Conservation (phyloP, 345 rosid species). For the Jatropha curcas region DNA sequence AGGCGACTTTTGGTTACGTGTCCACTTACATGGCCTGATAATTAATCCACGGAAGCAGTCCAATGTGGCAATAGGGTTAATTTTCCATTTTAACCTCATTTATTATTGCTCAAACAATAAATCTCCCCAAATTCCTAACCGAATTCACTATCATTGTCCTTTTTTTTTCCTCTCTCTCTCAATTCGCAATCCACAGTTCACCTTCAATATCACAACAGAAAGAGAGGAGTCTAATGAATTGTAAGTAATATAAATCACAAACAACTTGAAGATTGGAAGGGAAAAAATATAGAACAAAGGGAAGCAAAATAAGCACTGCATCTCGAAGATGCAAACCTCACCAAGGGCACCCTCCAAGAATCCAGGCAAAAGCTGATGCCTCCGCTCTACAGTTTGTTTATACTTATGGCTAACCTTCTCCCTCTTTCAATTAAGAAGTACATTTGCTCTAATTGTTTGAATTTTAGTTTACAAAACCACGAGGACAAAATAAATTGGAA, state of each 20-base stretch:
- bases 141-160: no score
- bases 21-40: no score
- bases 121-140: no score
- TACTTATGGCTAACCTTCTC: conserved; percentile 89
- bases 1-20: no score
- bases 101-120: no score
- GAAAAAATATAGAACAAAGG: not conserved
- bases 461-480: conserved; percentile 68
- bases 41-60: no score
- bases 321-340: conserved; percentile 55
- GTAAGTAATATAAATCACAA: not conserved
- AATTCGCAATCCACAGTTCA: no score
- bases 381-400: conserved; percentile 61
- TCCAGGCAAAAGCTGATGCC: conserved; percentile 85
- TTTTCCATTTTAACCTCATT: no score
- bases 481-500: conserved; percentile 13
- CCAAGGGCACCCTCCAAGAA: conserved; percentile 95
- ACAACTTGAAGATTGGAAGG: conserved; percentile 13
- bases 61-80: no score
- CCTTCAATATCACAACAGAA: no score
- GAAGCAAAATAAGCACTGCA: not conserved
- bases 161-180: no score
- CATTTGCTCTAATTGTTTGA: conserved; percentile 87
- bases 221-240: no score
- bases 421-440: conserved; percentile 79